A percentile compares a stretch with the other conserved stretches of the same genome.
phyloP scores from a whole-genome alignment of 2,329 filamentous ascomycete species.

The Pleomassaria siparia region DNA sequence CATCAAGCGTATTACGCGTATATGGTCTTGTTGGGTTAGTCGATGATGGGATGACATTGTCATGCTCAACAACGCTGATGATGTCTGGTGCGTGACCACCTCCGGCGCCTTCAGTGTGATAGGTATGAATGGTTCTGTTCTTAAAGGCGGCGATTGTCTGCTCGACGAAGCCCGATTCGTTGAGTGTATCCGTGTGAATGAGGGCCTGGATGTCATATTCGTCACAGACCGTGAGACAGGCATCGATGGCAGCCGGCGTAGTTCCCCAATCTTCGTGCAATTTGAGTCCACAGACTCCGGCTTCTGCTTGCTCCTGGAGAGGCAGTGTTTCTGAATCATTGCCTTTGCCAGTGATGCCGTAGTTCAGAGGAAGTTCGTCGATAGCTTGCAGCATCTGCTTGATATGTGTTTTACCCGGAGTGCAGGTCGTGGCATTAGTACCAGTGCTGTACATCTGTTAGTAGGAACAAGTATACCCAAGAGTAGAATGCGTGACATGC shows the following conservation, averaged over 20 bases:
- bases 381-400: slow-evolving; percentile 87
- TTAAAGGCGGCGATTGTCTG: slow-evolving; percentile 85
- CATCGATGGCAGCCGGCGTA: slow-evolving; percentile 88
- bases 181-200: slow-evolving; percentile 94
- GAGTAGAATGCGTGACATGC: slow-evolving; percentile 43
- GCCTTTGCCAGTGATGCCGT: slow-evolving; percentile 91
- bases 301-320: slow-evolving; percentile 76
- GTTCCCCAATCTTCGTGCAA: slow-evolving; percentile 95
- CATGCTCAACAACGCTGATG: slow-evolving; percentile 85
- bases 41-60: slow-evolving; percentile 84
- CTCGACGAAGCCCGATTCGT: slow-evolving; percentile 97
- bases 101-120: slow-evolving; percentile 94
- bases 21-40: slow-evolving; percentile 93
- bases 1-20: slow-evolving; percentile 89
- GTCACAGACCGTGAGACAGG: slow-evolving; percentile 78
- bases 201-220: slow-evolving; percentile 90
- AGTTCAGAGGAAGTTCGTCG: slow-evolving; percentile 79
- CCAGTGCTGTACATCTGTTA: slow-evolving; percentile 63
- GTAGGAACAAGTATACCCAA: slow-evolving; percentile 1
- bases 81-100: slow-evolving; percentile 96
- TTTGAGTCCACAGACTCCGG: slow-evolving; percentile 88
- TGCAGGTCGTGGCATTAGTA: slow-evolving; percentile 90
- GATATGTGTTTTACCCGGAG: slow-evolving; percentile 80
- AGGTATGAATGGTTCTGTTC: slow-evolving; percentile 87
- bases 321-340: slow-evolving; percentile 75